Evolutionary conservation across 176 grass and related monocot genomes (phyloP), one percentile per base, ranked within the genome.

Genomic region (Avena insularis): DNA sequence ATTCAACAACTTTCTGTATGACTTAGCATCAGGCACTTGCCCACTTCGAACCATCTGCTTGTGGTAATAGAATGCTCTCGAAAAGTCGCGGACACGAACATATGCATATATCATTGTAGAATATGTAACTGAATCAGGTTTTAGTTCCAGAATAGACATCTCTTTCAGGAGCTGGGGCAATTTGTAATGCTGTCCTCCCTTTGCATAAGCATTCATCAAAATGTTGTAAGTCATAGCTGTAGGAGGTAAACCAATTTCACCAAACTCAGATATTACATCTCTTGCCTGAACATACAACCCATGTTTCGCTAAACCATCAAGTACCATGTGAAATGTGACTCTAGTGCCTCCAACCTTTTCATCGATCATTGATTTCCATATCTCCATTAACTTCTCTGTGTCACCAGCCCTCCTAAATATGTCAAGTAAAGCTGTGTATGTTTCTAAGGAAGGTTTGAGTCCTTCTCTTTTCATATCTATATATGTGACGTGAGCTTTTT

Each of bases 151-250:
- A 16, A 58, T 38, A 55, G 49, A 35, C 93, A 98, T 98, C 73
- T 98, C 96, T 91, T 92, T 98, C 81, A 98, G 76, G 50, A 95
- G 79, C 77, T 87, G 87, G 15, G 96, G 96, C 69, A 98, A 92
- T 86, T 94, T 98, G 86, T 87, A 94, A 79, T 98, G 90, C 21
- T 98, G 96, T 19, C 96, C 96, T 68, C 91, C 96, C 66, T 87
- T 89, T 73, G 93, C 93, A 94, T 94, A 98, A 51, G 93, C 93
- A 90, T 98, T 95, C 86, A 98, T 98, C 82, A 98, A 84, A 79
- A 98, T 98, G 76, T 95, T 98, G 84, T 92, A 98, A 54, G 93
- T 94, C 93, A 95, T 94, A 14, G 87, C 86, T 38, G 88, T 94
- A 78, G 96, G 93, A 51, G 19, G 77, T 46, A 98, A 87, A 82